A percentile compares a stretch with the other conserved stretches of the same genome.
Evolutionary conservation across 495 filamentous ascomycete species (phyloP).

Genomic region (Aspergillus avenaceus): DNA sequence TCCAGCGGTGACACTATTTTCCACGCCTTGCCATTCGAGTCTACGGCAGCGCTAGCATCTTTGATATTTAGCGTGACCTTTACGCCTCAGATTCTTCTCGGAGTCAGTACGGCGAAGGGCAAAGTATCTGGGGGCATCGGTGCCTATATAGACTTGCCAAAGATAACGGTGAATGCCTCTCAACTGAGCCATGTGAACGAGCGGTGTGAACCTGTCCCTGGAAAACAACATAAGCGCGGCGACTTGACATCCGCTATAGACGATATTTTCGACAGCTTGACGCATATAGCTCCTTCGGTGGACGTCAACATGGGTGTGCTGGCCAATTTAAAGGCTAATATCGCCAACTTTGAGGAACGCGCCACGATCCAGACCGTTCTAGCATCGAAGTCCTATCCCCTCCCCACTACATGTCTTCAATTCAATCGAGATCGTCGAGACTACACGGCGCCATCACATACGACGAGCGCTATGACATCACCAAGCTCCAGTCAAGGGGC

Average conservation of each 20-base stretch:
- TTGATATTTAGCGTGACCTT: slow-evolving; percentile 18
- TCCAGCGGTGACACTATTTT: slow-evolving; percentile 18
- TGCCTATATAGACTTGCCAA: slow-evolving; percentile 20
- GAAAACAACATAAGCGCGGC: neutral
- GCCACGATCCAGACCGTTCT: neutral
- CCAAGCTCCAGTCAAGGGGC: neutral
- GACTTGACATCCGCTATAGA: neutral
- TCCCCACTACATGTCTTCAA: slow-evolving; percentile 19
- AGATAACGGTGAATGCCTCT: slow-evolving; percentile 14
- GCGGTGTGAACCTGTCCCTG: slow-evolving; percentile 13
- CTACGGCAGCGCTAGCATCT: slow-evolving; percentile 10
- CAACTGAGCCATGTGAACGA: slow-evolving; percentile 11
- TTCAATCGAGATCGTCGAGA: slow-evolving; percentile 8
- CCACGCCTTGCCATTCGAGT: slow-evolving; percentile 21
- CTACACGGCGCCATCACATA: neutral
- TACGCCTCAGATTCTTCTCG: slow-evolving; percentile 22
- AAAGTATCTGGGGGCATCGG: slow-evolving; percentile 17
- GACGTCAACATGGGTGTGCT: slow-evolving; percentile 16
- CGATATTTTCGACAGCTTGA: slow-evolving; percentile 12
- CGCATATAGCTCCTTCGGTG: slow-evolving; percentile 14
- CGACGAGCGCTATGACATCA: neutral
- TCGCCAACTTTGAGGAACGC: neutral
- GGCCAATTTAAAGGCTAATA: slow-evolving; percentile 11
- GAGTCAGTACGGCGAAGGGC: slow-evolving; percentile 10
- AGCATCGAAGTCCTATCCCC: slow-evolving; percentile 5